Base-by-base conservation (phyloP, 305 asterid genomes). In the Plantago lanceolata region DNA sequence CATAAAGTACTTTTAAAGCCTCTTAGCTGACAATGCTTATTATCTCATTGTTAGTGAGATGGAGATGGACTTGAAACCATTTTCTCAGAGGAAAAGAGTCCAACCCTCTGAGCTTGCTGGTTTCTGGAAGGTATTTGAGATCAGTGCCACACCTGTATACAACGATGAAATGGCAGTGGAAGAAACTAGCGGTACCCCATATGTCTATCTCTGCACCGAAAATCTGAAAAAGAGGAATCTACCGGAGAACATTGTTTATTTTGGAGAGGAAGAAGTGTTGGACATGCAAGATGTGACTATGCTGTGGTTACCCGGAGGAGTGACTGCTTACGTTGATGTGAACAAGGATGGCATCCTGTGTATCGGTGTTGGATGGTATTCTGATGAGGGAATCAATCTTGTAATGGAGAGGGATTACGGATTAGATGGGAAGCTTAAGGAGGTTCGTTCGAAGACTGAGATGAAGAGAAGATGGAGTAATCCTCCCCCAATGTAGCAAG, bases 321-420 rank as follows among this genome's bases (percentile, higher is more conserved):
- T 90, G 72, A 93, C 96, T 9, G 84, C 92, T 13, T 93, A 85
- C 24, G 97, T 88, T 1, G 97, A 93, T 44, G 95, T 93, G 75
- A 83, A 79, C 66, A 83, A 87, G 64, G 99, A 93, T 20, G 99
- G 94, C 13, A 76, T 79, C 52, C 89, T 93, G 13, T 89, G 97
- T 71, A 69, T 93, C 53, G 99, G 99, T 11, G 86, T 83, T 15
- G 99, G 97, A 16, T 93, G 99, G 99, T 93, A 90, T 71, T 93
- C 99, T 0, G 88, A 82, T 13, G 97, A 85, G 76, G 99, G 97
- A 49, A 75, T 90, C 56, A 89, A 90, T 77, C 95, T 87, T 61
- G 97, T 93, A 14, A 87, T 93, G 94, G 99, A 93, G 71, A 77
- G 99, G 72, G 97, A 90, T 64, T 93, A 89, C 66, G 99, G 96